Percentiles rank a stretch among this genome's conserved stretches.
phyloP scores from a whole-genome alignment of 495 filamentous ascomycete species.

The Podospora sp. region DNA sequence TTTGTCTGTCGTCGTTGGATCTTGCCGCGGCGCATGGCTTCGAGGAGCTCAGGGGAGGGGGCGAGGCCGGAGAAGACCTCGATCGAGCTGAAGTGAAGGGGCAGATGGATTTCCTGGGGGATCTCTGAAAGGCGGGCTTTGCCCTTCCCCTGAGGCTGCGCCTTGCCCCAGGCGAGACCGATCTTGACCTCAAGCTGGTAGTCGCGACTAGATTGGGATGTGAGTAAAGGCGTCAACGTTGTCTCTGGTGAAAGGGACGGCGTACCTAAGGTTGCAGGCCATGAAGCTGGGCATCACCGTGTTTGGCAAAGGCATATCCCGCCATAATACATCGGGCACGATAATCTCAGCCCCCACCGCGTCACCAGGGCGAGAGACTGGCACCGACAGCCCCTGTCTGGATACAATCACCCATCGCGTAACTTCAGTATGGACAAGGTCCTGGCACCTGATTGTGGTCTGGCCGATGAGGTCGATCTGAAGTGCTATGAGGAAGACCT shows the following conservation, averaged over 20 bases:
- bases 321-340: constrained; percentile 71
- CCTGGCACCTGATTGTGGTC: constrained; percentile 76
- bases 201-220: constrained; percentile 44
- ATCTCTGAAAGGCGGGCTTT: constrained; percentile 35
- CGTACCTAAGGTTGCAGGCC: constrained; percentile 77
- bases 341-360: constrained; percentile 64
- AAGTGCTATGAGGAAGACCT: constrained; percentile 73
- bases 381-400: constrained; percentile 64
- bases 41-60: constrained; percentile 75
- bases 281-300: constrained; percentile 82
- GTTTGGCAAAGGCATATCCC: constrained; percentile 68
- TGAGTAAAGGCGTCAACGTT: not conserved
- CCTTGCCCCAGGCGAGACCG: constrained; percentile 62
- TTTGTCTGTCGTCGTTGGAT: constrained; percentile 17
- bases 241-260: not conserved
- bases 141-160: constrained; percentile 21
- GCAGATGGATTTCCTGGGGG: constrained; percentile 72
- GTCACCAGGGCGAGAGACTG: constrained; percentile 61
- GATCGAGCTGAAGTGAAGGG: constrained; percentile 71
- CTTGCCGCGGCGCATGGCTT: constrained; percentile 58
- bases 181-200: constrained; percentile 85
- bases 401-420: constrained; percentile 71
- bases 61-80: constrained; percentile 86
- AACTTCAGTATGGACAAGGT: constrained; percentile 64
- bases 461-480: constrained; percentile 80